Evolutionary conservation across 805 yeast species (phyloP).

Genomic region (Candida boidinii): DNA sequence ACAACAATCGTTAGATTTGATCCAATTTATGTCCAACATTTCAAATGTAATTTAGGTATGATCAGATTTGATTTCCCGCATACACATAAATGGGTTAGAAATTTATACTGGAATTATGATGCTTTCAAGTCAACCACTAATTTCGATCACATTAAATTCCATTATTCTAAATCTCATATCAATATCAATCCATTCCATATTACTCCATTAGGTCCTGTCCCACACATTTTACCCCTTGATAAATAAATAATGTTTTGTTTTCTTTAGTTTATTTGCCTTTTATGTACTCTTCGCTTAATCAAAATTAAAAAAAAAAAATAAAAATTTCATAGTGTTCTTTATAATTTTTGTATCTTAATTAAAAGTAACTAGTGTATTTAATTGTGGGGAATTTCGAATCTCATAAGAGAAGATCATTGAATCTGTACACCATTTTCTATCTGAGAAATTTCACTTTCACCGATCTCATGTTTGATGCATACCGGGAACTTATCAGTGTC

Average conservation of each 20-base stretch:
- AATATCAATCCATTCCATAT: constrained; percentile 75
- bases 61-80: constrained; percentile 74
- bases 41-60: constrained; percentile 82
- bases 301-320: too few relatives aligned
- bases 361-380: too few relatives aligned
- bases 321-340: too few relatives aligned
- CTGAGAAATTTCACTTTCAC: too few relatives aligned
- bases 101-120: constrained; percentile 66
- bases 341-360: too few relatives aligned
- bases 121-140: constrained; percentile 74
- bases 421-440: too few relatives aligned
- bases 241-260: not conserved
- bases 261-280: not conserved
- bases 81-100: constrained; percentile 71
- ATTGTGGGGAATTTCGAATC: too few relatives aligned
- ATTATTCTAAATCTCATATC: constrained; percentile 81
- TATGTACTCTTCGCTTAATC: too few relatives aligned
- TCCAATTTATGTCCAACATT: constrained; percentile 90
- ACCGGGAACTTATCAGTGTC: too few relatives aligned
- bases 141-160: constrained; percentile 85
- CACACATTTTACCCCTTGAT: constrained; percentile 51
- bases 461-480: too few relatives aligned
- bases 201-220: constrained; percentile 85
- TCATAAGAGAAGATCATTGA: too few relatives aligned
- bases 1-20: constrained; percentile 89